Percentiles rank a stretch among this genome's conserved stretches.
Evolutionary conservation across 2,329 filamentous ascomycete species (phyloP).

Genomic region (Penicillium sumatraense): DNA sequence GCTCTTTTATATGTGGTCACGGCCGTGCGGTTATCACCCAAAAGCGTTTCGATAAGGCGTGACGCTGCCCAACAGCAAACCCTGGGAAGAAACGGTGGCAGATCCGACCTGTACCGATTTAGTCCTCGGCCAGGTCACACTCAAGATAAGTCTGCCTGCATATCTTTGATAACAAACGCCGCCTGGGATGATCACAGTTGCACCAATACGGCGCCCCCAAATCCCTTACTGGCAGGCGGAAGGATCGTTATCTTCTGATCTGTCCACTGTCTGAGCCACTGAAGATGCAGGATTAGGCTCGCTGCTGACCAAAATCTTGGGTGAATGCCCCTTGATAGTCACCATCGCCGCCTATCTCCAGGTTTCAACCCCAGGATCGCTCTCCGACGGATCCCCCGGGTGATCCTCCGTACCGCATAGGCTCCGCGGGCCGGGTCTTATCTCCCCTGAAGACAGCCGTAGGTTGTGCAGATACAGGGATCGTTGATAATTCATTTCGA

Average conservation of each 20-base stretch:
- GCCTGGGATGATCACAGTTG: not conserved
- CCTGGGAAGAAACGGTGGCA: not conserved
- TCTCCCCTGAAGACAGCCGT: not conserved
- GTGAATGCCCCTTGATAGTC: not conserved
- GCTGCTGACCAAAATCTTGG: not conserved
- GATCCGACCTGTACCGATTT: slow-evolving; percentile 9
- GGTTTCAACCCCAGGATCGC: slow-evolving; percentile 26
- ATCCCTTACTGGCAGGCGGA: not conserved
- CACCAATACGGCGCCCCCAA: not conserved
- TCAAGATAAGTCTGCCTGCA: slow-evolving; percentile 18
- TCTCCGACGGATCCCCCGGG: slow-evolving; percentile 16
- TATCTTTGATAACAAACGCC: slow-evolving; percentile 20
- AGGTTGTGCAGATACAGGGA: not conserved
- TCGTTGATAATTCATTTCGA: not conserved
- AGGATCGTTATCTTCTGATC: slow-evolving; percentile 1
- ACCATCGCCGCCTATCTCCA: slow-evolving; percentile 26
- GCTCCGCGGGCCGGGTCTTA: slow-evolving; percentile 8
- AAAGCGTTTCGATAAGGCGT: slow-evolving; percentile 31
- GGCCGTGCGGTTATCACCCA: slow-evolving; percentile 27
- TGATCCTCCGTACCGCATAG: slow-evolving; percentile 16
- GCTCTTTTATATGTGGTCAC: slow-evolving; percentile 18
- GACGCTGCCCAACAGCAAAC: slow-evolving; percentile 15
- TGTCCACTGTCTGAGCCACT: not conserved
- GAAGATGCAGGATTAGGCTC: slow-evolving; percentile 1
- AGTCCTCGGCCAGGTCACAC: not conserved